Percentiles rank a stretch among this genome's conserved stretches.
Evolutionary conservation across 345 rosid genomes (phyloP).

Genomic region (Clarkia xantiana): DNA sequence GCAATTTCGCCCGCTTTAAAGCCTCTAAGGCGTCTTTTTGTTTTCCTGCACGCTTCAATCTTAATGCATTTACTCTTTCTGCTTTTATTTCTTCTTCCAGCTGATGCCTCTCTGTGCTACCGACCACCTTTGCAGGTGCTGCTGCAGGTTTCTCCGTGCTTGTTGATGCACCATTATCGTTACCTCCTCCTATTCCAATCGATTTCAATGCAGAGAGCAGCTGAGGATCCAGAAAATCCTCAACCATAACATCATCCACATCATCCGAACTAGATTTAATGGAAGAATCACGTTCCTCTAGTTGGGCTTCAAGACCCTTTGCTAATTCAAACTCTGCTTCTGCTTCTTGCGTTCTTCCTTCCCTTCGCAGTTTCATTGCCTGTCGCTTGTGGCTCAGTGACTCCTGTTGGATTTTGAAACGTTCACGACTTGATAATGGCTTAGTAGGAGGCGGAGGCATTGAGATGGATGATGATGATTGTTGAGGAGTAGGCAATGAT

Average conservation of each 20-base stretch:
- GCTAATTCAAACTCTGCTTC: conserved; percentile 87
- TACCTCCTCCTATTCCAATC: conserved; percentile 45
- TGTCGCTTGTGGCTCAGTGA: conserved; percentile 73
- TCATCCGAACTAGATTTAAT: conserved; percentile 22
- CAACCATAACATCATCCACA: conserved; percentile 37
- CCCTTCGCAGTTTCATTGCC: conserved; percentile 76
- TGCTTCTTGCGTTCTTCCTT: conserved; percentile 71
- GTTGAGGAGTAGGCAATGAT: too few species aligned
- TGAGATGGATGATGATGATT: conserved; percentile 13
- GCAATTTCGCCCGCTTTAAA: conserved; percentile 56
- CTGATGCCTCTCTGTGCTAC: conserved; percentile 38
- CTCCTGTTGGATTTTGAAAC: conserved; percentile 79
- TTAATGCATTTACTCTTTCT: conserved; percentile 66
- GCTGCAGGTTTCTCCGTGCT: conserved; percentile 18
- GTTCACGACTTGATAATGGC: conserved; percentile 62
- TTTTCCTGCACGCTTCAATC: conserved; percentile 66
- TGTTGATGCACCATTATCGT: conserved; percentile 11
- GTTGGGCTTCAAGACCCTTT: conserved; percentile 71
- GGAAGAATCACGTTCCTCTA: conserved; percentile 46
- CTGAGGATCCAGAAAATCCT: conserved; percentile 90
- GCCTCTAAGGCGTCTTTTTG: conserved; percentile 88
- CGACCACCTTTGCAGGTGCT: conserved; percentile 18
- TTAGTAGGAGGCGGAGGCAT: conserved; percentile 27
- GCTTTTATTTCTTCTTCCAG: conserved; percentile 68
- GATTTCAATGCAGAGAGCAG: conserved; percentile 69